Base-by-base conservation (phyloP, 805 yeast genomes). In the Candida caryicola region DNA sequence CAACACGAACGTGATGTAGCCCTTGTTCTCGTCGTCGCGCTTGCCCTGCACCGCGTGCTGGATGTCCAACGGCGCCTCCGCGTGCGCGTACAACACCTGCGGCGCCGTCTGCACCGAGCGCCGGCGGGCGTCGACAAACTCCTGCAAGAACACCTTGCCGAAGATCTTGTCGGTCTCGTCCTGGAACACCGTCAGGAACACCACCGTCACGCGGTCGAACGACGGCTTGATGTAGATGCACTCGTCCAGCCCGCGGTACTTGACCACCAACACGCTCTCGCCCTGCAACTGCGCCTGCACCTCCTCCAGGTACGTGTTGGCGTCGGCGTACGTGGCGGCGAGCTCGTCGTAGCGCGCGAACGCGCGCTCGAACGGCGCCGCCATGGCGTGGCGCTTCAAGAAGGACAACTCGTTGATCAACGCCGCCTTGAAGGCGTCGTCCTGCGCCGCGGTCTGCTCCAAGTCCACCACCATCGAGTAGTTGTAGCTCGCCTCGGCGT, bases 51-150 rank as follows among this genome's bases (percentile, higher is more conserved):
- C 73, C 28, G 54, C 65, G 33, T 43, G 50, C 36, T 59, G 63
- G 34, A 69, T 66, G 40, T 93, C 99, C 54, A 88, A 73, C 6
- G 99, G 99, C n/a, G 97, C 87, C 51, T 87, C 96, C 46, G 73
- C 76, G 57, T 83, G 89, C 4, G 95, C 83, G 56, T 85, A 90
- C 52, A 93, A 76, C 37, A 93, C 99, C 70, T 93, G 99, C 13
- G 99, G 99, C 1, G 98, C 97, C 34, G 93, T 90, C 66, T 93
- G 99, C 44, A 93, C 91, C 4, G 95, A 85, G 62, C 96, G 78
- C 59, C 85, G 85, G 65, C 99, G 81, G 8, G 98, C 96, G 61
- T 90, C 97, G 31, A 89, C 95, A 60, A 90, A 90, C 66, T 90
- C 96, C 59, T 88, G 96, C 46, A 88, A 69, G 56, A 88, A 88